Base-by-base conservation (phyloP, 78 protist genomes). In the Dictyostelium brefeldianum region DNA sequence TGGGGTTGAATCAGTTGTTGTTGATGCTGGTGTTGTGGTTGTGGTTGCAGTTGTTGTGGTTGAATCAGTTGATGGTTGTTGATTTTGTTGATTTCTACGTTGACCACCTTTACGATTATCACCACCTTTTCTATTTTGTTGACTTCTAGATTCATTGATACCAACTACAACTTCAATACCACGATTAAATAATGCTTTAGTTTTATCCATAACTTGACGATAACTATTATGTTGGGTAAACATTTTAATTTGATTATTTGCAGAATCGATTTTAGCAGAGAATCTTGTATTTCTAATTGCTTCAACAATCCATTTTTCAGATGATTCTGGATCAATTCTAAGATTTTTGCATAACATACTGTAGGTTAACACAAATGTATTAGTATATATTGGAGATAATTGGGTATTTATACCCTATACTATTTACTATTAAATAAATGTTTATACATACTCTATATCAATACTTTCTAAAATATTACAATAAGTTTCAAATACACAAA, bases 221-320 rank as follows among this genome's bases (percentile, higher is more conserved):
- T 96, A 96, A 6, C 96, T 74, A 9, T 95, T 87, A 43, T 65
- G 73, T 54, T 90, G 96, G n/a, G 84, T 71, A 81, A 96, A 94
- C 97, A 97, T 96, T 83, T 96, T 73, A 71, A 97, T 96, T 57
- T 80, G 83, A 67, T 81, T 78, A 73, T 43, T 41, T 10, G 81
- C 56, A 11, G 98, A 91, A 94, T 97, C 98, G 56, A 97, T 97
- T 92, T 96, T 96, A 27, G 99, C 98, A 62, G 95, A 94, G 50
- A 97, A 81, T 54, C 87, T 78, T 22, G 98, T 97, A 83, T 95
- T 93, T 54, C 97, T 89, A 79, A 97, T 96, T 47, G 97, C 94
- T 89, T 97, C 94, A 67, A 97, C 99, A 53, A 97, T 96, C 99
- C 99, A 97, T 71, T 73, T 67, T 80, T 97, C 99, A 25, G 98